phyloP scores from a whole-genome alignment of 2,329 filamentous ascomycete genomes.

The Nothophaeocryptopus gaeumannii region DNA sequence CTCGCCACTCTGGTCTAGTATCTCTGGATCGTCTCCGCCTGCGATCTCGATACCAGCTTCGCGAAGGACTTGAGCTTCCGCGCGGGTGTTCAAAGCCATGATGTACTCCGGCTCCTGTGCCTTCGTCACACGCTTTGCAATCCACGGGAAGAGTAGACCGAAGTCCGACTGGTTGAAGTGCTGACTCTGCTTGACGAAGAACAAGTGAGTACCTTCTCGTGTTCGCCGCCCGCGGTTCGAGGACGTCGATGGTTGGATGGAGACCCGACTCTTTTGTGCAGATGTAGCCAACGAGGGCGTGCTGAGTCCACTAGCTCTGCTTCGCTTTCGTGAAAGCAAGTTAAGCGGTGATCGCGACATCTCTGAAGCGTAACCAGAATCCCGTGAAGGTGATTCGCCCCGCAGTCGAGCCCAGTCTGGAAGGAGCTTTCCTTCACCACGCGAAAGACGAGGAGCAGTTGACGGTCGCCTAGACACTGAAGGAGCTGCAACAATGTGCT shows the following conservation, averaged over 20 bases:
- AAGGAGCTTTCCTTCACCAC: constrained; percentile 28
- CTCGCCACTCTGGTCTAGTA: constrained; percentile 29
- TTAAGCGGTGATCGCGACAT: constrained; percentile 22
- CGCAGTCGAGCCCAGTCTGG: constrained; percentile 32
- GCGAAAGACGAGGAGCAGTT: constrained; percentile 25
- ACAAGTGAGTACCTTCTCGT: constrained; percentile 59
- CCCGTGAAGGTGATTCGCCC: constrained; percentile 30
- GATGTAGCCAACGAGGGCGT: constrained; percentile 22
- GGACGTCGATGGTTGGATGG: not conserved
- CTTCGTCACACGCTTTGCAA: constrained; percentile 50
- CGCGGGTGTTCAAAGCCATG: constrained; percentile 76
- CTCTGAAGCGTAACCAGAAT: constrained; percentile 35
- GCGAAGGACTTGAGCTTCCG: constrained; percentile 72
- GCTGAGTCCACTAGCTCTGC: constrained; percentile 23
- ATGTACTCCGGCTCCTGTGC: constrained; percentile 71
- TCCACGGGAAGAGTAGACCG: constrained; percentile 74
- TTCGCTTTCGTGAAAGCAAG: constrained; percentile 23
- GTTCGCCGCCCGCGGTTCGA: constrained; percentile 4
- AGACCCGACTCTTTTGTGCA: constrained; percentile 2
- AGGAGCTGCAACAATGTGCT: constrained; percentile 54
- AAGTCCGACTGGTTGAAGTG: constrained; percentile 84
- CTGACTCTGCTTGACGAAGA: constrained; percentile 70
- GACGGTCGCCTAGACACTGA: constrained; percentile 29
- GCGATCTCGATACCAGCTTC: constrained; percentile 43
- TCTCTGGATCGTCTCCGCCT: constrained; percentile 40